Conservation (phyloP, 2,329 filamentous ascomycete species). For the Boeremia exigua region DNA sequence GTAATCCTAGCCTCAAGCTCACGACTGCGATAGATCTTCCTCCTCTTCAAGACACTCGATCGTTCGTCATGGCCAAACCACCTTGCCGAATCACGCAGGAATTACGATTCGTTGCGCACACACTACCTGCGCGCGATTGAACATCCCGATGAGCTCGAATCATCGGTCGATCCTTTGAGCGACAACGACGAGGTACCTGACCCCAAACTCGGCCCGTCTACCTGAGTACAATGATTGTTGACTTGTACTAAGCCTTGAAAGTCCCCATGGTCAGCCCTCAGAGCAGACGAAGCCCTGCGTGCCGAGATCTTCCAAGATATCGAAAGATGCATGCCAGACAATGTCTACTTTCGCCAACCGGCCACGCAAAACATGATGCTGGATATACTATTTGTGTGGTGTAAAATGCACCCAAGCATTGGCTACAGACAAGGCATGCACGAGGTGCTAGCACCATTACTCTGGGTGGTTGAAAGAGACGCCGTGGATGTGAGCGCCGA, state of each 20-base stretch:
- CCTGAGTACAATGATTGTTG: slow-evolving; percentile 43
- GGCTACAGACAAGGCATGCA: slow-evolving; percentile 99
- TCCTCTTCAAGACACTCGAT: slow-evolving; percentile 74
- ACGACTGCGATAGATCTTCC: slow-evolving; percentile 67
- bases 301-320: slow-evolving; percentile 95
- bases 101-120: slow-evolving; percentile 74
- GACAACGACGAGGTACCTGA: slow-evolving; percentile 72
- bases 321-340: slow-evolving; percentile 86
- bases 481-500: slow-evolving; percentile 63
- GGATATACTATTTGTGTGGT: slow-evolving; percentile 92
- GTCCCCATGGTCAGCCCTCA: slow-evolving; percentile 90
- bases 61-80: slow-evolving; percentile 71
- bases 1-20: slow-evolving; percentile 1
- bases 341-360: slow-evolving; percentile 84
- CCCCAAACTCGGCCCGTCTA: slow-evolving; percentile 21
- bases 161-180: slow-evolving; percentile 80
- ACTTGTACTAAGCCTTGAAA: slow-evolving; percentile 61
- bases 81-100: slow-evolving; percentile 71
- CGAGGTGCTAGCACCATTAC: slow-evolving; percentile 86
- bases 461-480: slow-evolving; percentile 84
- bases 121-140: slow-evolving; percentile 84
- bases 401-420: slow-evolving; percentile 84
- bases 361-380: slow-evolving; percentile 80
- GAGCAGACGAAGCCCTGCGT: slow-evolving; percentile 81
- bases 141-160: slow-evolving; percentile 79